Percentiles rank a stretch among this genome's conserved stretches.
Conservation (phyloP, 768 basidiomycete species). For the Macrocybe gigantea region DNA sequence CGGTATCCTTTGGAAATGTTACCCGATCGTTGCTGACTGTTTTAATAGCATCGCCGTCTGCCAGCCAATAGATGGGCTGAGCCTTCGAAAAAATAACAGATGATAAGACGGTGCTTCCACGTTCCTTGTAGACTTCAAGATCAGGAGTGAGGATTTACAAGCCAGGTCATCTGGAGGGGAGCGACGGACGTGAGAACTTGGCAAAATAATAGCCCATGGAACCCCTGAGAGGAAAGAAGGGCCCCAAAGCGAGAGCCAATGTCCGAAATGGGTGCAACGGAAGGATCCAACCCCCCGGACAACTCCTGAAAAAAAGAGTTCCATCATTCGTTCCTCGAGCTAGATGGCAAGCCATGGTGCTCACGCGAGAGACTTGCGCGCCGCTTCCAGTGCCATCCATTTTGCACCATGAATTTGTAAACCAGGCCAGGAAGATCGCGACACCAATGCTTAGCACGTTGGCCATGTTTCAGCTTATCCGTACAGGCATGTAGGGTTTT, state of each 20-base stretch:
- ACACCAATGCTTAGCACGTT: neutral
- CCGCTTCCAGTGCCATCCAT: slow-evolving; percentile 7
- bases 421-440: slow-evolving; percentile 8
- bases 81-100: slow-evolving; percentile 25
- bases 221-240: slow-evolving; percentile 27
- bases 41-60: slow-evolving; percentile 38
- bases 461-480: no score
- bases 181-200: slow-evolving; percentile 28
- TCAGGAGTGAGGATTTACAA: neutral
- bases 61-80: slow-evolving; percentile 31
- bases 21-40: slow-evolving; percentile 22
- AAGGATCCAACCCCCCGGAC: slow-evolving; percentile 12
- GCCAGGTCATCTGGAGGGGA: neutral
- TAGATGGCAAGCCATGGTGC: neutral
- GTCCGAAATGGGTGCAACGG: slow-evolving; percentile 26
- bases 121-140: slow-evolving; percentile 28
- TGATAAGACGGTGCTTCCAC: slow-evolving; percentile 32
- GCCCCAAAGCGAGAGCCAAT: slow-evolving; percentile 17
- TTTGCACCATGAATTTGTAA: slow-evolving; percentile 9
- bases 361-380: slow-evolving; percentile 7
- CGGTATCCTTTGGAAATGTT: slow-evolving; percentile 34
- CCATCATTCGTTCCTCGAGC: neutral
- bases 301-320: slow-evolving; percentile 5
- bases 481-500: no score
- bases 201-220: slow-evolving; percentile 26